phyloP scores from a whole-genome alignment of 768 basidiomycete genomes.

The Pisolithus orientalis region DNA sequence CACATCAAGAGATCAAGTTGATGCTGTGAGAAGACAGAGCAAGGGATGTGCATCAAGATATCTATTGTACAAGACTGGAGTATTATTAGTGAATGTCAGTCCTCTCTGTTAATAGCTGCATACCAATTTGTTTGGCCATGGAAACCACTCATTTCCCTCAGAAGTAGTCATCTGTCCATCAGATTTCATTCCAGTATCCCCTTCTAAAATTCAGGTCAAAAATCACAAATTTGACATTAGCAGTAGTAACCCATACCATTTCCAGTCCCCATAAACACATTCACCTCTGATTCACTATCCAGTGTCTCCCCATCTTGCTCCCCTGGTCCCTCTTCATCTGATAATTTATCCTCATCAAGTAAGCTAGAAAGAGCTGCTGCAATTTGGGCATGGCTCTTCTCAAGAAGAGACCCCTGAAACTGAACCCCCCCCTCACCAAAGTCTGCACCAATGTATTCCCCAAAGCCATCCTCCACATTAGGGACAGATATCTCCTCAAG shows the following conservation, averaged over 20 bases:
- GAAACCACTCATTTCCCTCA: not conserved
- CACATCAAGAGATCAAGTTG: slow-evolving; percentile 26
- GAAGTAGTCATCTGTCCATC: not conserved
- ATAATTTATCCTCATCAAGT: not conserved
- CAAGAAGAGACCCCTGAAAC: not conserved
- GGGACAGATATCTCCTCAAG: not conserved
- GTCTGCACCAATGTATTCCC: not conserved
- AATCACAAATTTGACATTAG: not conserved
- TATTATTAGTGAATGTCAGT: not conserved
- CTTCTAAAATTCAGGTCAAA: not conserved
- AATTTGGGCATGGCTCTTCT: not conserved
- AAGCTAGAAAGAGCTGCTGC: not conserved
- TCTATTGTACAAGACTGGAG: slow-evolving; percentile 25
- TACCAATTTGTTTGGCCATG: slow-evolving; percentile 1
- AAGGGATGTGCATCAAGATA: slow-evolving; percentile 26
- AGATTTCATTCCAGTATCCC: not conserved
- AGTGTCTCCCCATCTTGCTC: not conserved
- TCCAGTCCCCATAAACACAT: not conserved
- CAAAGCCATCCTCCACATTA: not conserved
- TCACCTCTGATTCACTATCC: not conserved
- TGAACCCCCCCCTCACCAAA: not conserved
- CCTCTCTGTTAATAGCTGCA: not conserved
- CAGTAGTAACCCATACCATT: not conserved
- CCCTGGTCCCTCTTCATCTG: not conserved
- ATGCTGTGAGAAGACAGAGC: slow-evolving; percentile 24